A percentile compares a stretch with the other conserved stretches of the same genome.
phyloP scores from a whole-genome alignment of 768 basidiomycete genomes.

The Boletus vinaceobasis region DNA sequence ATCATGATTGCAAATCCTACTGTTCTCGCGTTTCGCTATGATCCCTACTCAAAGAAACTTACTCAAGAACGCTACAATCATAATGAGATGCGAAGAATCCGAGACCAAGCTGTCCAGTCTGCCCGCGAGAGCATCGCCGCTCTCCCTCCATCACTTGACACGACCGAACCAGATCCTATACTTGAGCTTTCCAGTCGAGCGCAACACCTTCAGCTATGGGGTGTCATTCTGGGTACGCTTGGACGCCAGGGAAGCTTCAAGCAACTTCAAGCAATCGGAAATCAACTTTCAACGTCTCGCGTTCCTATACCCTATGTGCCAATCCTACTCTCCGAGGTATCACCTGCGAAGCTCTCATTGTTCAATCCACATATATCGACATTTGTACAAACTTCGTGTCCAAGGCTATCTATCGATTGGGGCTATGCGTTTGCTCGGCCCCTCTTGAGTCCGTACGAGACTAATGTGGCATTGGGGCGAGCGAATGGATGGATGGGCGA shows the following conservation, averaged over 20 bases:
- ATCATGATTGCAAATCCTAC: constrained; percentile 99
- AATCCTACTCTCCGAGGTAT: constrained; percentile 94
- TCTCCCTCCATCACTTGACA: constrained; percentile 9
- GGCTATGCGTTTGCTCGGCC: constrained; percentile 93
- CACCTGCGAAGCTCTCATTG: constrained; percentile 86
- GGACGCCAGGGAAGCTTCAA: constrained; percentile 92
- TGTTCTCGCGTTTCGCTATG: constrained; percentile 95
- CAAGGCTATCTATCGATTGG: constrained; percentile 97
- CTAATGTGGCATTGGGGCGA: constrained; percentile 70
- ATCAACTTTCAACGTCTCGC: constrained; percentile 56
- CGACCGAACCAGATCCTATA: constrained; percentile 6
- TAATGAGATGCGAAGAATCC: constrained; percentile 72
- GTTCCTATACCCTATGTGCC: constrained; percentile 74
- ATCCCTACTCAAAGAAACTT: constrained; percentile 96
- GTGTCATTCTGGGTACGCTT: constrained; percentile 88
- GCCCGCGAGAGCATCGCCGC: constrained; percentile 64
- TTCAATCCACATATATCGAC: constrained; percentile 79
- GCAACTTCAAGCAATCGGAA: constrained; percentile 82
- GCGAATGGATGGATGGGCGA: constrained; percentile 66
- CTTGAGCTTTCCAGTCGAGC: constrained; percentile 13
- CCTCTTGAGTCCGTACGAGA: constrained; percentile 90
- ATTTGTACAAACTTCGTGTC: constrained; percentile 96
- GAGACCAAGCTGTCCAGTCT: constrained; percentile 70
- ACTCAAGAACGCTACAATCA: constrained; percentile 92
- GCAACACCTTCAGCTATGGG: constrained; percentile 57